A percentile compares a stretch with the other conserved stretches of the same genome.
These are phyloP conservation scores for Alternaria burnsii DNA, from an alignment of 2,329 filamentous ascomycete species.

Conservation along the genomic window DNA sequence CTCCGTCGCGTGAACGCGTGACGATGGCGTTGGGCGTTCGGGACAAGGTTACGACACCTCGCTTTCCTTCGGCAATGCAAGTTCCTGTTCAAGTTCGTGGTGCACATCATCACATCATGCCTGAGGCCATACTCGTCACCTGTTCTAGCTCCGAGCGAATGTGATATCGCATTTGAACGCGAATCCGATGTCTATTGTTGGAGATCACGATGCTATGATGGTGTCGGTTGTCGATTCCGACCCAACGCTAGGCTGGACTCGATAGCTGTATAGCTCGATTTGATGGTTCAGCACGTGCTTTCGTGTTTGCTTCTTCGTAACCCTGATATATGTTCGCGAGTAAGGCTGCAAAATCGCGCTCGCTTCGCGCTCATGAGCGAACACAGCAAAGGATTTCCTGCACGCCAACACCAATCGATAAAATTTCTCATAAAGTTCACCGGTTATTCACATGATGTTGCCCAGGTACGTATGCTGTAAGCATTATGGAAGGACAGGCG, in stretches of 20 bases:
- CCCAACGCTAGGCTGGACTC: background rate
- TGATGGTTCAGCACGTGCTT: background rate
- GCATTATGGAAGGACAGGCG: background rate
- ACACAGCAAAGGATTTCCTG: background rate
- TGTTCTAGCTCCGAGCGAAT: background rate
- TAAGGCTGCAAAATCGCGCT: background rate
- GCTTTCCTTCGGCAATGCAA: constrained; percentile 8
- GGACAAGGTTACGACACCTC: constrained; percentile 5
- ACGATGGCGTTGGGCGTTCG: constrained; percentile 1
- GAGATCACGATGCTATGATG: background rate
- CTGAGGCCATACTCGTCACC: background rate
- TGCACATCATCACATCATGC: background rate
- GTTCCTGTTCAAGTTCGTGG: background rate
- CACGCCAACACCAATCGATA: background rate
- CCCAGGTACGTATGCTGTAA: background rate
- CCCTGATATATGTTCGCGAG: background rate
- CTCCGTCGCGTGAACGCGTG: constrained; percentile 5
- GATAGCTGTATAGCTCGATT: background rate
- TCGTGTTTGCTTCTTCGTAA: background rate
- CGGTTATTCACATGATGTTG: background rate
- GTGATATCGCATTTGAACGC: background rate
- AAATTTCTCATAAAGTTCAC: background rate
- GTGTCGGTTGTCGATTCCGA: background rate
- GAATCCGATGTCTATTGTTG: background rate
- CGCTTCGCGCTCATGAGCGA: background rate